Evolutionary conservation across 805 yeast species (phyloP).

Genomic region (Barnettozyma californica): DNA sequence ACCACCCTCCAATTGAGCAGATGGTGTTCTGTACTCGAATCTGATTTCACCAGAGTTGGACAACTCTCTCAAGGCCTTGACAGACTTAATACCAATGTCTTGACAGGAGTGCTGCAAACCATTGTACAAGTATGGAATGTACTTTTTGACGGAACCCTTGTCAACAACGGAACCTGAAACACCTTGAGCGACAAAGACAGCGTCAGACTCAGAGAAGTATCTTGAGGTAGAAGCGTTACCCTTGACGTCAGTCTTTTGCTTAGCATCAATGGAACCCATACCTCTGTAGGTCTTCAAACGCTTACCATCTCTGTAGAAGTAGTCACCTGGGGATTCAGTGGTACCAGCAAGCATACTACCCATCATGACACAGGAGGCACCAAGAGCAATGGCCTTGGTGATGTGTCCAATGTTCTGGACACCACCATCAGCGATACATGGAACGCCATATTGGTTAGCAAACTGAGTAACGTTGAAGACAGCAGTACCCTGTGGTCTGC

Average conservation of each 20-base stretch:
- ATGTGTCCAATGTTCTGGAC: constrained; percentile 98
- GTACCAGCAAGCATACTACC: constrained; percentile 99
- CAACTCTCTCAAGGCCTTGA: constrained; percentile 54
- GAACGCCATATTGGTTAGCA: constrained; percentile 93
- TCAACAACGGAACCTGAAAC: constrained; percentile 96
- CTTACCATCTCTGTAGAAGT: constrained; percentile 96
- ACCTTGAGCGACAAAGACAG: constrained; percentile 98
- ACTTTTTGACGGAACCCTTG: constrained; percentile 92
- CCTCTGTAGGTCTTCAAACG: constrained; percentile 97
- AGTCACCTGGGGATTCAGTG: constrained; percentile 96
- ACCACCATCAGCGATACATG: constrained; percentile 99
- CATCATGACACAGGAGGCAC: constrained; percentile 98
- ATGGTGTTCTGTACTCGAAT: constrained; percentile 96
- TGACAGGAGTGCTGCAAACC: constrained; percentile 99
- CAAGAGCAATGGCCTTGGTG: constrained; percentile 92
- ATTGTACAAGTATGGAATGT: constrained; percentile 86
- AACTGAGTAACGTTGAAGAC: constrained; percentile 92
- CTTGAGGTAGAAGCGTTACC: constrained; percentile 98
- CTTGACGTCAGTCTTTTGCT: constrained; percentile 81
- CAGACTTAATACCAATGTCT: constrained; percentile 84
- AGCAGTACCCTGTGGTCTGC: constrained; percentile 99
- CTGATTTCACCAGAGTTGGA: constrained; percentile 71
- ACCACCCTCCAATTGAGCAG: constrained; percentile 99
- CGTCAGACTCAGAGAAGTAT: constrained; percentile 93
- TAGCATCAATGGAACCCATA: constrained; percentile 99